Evolutionary conservation across 306 rosid species (phyloP).

Genomic region (Calophaca sinica): DNA sequence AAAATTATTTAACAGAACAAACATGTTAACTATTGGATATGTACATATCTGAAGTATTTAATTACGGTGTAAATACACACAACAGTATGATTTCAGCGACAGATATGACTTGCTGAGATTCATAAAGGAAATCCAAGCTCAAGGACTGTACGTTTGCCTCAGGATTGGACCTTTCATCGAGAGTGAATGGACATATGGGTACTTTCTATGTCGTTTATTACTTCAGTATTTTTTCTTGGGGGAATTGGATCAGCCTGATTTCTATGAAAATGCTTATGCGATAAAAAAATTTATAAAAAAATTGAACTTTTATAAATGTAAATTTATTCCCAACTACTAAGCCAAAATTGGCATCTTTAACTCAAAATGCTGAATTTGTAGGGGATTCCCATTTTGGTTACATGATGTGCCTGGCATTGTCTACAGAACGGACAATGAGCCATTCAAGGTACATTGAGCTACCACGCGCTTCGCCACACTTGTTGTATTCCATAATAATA

Average conservation of each 20-base stretch:
- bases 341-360: not conserved
- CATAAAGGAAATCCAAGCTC: conserved; percentile 73
- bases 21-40: not conserved
- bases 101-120: conserved; percentile 71
- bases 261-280: too few species aligned
- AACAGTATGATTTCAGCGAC: conserved; percentile 76
- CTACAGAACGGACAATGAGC: conserved; percentile 75
- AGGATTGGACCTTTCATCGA: conserved; percentile 97
- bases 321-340: not conserved
- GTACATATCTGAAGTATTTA: not conserved
- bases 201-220: not conserved
- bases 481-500: not conserved
- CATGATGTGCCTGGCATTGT: conserved; percentile 77
- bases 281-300: not conserved
- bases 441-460: conserved; percentile 66
- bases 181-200: conserved; percentile 83
- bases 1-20: too few species aligned
- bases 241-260: too few species aligned
- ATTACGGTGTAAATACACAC: not conserved
- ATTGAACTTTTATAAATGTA: too few species aligned
- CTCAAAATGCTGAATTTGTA: conserved; percentile 36
- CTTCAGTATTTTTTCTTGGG: too few species aligned
- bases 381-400: conserved; percentile 94
- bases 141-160: conserved; percentile 74
- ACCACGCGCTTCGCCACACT: not conserved